Evolutionary conservation across 345 rosid genomes (phyloP), one percentile per base, ranked within the genome.

Genomic region (Acer yangbiense): DNA sequence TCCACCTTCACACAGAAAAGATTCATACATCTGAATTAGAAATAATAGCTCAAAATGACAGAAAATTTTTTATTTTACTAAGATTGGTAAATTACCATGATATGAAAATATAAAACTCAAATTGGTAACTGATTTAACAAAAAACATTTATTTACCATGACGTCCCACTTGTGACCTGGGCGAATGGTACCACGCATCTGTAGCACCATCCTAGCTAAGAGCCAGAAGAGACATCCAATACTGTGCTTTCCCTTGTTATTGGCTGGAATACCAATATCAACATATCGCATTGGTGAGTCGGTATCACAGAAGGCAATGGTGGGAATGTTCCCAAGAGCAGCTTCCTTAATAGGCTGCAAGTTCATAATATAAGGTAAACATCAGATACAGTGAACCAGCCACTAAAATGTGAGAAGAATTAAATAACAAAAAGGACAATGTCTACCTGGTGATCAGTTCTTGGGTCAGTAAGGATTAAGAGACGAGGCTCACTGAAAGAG

Each of bases 121-220:
- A 23, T 0, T 16, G 14, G n/a, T 23, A 5, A 12, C 0, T 16
- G 2, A 23, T 41, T 4, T 4, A 35, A 39, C 13, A 41, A 8
- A 16, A 32, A 1, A 35, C 11, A 50, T 50, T 17, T 43, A 46
- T 77, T 70, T 88, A 91, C 97, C 97, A 91, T 91, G 68, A 90
- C 91, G 72, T 93, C 95, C 97, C 97, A 91, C 79, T 93, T 90
- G 70, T 85, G 91, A 4, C 90, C 91, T 17, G 88, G 93, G 2
- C 88, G 88, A 79, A 95, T 92, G 65, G 94, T 88, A 61, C 99
- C 98, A n/a, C 99, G 98, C 99, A 95, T 95, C 79, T 95, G 98
- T 66, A 90, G 88, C 67, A 95, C 99, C 99, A 95, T 95, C 66
- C 97, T 90, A 14, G 98, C 98, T 79, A 95, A 84, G 65, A 95